Conservation (phyloP, 768 basidiomycete species). For the Scleroderma bovista region DNA sequence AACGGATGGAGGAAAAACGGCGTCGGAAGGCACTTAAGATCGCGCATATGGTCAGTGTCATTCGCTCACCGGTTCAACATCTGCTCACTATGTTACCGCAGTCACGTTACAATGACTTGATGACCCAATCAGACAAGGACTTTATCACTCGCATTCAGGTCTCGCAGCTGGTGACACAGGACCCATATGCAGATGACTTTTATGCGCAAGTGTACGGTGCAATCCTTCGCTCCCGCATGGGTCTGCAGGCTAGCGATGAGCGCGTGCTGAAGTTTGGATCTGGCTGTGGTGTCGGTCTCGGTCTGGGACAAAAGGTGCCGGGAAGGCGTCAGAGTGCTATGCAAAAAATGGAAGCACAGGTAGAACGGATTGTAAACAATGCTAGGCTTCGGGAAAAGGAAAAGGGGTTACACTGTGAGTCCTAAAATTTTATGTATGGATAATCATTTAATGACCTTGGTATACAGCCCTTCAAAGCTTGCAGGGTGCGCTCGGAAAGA, state of each 20-base stretch:
- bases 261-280: constrained; percentile 83
- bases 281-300: constrained; percentile 80
- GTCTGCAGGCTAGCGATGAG: constrained; percentile 58
- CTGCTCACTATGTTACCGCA: constrained; percentile 25
- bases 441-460: constrained; percentile 6
- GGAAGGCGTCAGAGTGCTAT: constrained; percentile 77
- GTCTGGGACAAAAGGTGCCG: constrained; percentile 57
- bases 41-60: constrained; percentile 67
- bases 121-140: constrained; percentile 98
- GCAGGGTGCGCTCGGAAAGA: constrained; percentile 92
- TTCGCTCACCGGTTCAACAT: not conserved
- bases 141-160: constrained; percentile 99
- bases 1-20: constrained; percentile 81
- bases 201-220: constrained; percentile 96
- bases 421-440: not conserved
- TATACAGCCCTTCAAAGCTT: constrained; percentile 62
- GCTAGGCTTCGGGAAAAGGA: constrained; percentile 83
- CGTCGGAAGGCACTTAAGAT: constrained; percentile 81
- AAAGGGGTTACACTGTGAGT: constrained; percentile 58
- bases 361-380: constrained; percentile 92
- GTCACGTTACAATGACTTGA: constrained; percentile 91
- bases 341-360: constrained; percentile 92
- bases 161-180: constrained; percentile 93
- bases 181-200: constrained; percentile 97
- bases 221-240: constrained; percentile 73